These are phyloP conservation scores for Melampsora larici-populina DNA, from an alignment of 1,284 basidiomycete genomes.

Conservation along the genomic window DNA sequence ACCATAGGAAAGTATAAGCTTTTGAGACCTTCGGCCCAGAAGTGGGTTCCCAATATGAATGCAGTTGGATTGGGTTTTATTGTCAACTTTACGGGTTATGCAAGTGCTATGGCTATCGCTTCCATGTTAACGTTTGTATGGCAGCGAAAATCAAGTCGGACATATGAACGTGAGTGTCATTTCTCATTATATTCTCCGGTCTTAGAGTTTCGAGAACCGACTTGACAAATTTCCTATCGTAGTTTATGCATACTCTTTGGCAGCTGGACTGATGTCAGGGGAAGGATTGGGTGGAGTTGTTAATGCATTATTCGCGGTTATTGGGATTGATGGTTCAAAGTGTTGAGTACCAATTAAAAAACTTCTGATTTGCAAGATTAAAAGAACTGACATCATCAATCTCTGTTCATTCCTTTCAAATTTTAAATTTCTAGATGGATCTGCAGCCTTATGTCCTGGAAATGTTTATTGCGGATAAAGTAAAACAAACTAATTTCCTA, in stretches of 20 bases:
- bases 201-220: neutral
- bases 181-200: neutral
- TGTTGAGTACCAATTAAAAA: constrained; percentile 3
- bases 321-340: constrained; percentile 44
- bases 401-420: neutral
- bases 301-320: constrained; percentile 57
- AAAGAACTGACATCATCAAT: neutral
- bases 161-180: constrained; percentile 54
- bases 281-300: constrained; percentile 69
- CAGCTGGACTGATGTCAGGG: constrained; percentile 65
- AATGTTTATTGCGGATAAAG: constrained; percentile 7
- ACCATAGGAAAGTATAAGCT: constrained; percentile 60
- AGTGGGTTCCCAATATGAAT: constrained; percentile 66
- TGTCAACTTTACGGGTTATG: constrained; percentile 59
- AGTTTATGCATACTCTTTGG: constrained; percentile 64
- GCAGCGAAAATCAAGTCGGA: constrained; percentile 57
- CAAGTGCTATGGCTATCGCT: constrained; percentile 59
- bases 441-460: constrained; percentile 1
- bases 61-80: constrained; percentile 64
- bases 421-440: constrained; percentile 7
- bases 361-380: neutral
- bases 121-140: constrained; percentile 56
- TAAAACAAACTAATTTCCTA: neutral
- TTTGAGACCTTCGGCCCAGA: constrained; percentile 62
- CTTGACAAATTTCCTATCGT: neutral